Evolutionary conservation across 1,284 basidiomycete genomes (phyloP).

Genomic region (Ustilago hordei): DNA sequence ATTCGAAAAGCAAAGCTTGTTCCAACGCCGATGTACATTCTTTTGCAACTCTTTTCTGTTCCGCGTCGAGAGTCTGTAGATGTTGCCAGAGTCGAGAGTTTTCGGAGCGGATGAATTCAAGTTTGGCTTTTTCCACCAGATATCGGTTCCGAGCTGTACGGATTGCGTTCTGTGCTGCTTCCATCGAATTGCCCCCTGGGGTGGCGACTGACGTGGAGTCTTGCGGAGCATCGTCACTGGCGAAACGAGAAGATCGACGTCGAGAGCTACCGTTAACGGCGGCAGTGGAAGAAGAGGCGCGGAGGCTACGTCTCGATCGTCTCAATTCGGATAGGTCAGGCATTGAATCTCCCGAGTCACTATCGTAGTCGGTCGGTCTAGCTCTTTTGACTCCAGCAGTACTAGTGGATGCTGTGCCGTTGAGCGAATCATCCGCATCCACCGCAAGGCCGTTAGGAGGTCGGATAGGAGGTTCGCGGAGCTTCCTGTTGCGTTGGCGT

Average conservation of each 20-base stretch:
- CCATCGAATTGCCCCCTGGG: slow-evolving; percentile 11
- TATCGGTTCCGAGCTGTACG: slow-evolving; percentile 48
- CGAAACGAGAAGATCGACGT: slow-evolving; percentile 35
- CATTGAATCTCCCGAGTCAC: slow-evolving; percentile 37
- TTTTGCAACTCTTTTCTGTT: slow-evolving; percentile 27
- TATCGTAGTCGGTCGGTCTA: slow-evolving; percentile 38
- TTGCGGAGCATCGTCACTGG: slow-evolving; percentile 4
- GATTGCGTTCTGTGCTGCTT: slow-evolving; percentile 31
- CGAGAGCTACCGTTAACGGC: slow-evolving; percentile 15
- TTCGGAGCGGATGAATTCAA: slow-evolving; percentile 34
- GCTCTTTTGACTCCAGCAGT: slow-evolving; percentile 20
- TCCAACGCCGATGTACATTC: slow-evolving; percentile 48
- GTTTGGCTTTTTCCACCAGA: slow-evolving; percentile 65
- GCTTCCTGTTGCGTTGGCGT: slow-evolving; percentile 32
- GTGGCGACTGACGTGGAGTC: neutral
- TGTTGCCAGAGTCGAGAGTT: slow-evolving; percentile 45
- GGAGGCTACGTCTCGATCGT: slow-evolving; percentile 15
- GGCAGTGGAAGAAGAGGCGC: slow-evolving; percentile 8
- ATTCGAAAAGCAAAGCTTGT: slow-evolving; percentile 42
- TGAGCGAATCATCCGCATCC: slow-evolving; percentile 7
- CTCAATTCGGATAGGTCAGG: slow-evolving; percentile 25
- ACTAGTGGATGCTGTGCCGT: neutral
- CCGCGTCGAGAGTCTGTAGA: slow-evolving; percentile 20
- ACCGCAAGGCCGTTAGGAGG: slow-evolving; percentile 4
- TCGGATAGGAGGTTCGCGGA: slow-evolving; percentile 19